phyloP scores from a whole-genome alignment of 2,329 filamentous ascomycete genomes.

The Camillea tinctor region DNA sequence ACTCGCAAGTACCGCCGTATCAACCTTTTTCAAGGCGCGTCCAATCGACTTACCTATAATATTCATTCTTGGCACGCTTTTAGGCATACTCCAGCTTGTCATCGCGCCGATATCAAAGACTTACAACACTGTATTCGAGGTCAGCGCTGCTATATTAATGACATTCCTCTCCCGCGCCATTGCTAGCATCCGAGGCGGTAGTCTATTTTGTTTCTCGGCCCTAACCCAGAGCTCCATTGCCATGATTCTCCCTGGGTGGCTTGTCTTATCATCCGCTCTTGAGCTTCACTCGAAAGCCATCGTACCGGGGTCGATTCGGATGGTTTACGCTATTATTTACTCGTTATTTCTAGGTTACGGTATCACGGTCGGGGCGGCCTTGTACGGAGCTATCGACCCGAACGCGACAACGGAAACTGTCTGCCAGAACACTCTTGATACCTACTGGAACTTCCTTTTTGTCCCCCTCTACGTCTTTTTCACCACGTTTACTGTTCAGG shows the following conservation, averaged over 20 bases:
- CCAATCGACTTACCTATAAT: conserved; percentile 76
- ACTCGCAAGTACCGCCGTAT: conserved; percentile 71
- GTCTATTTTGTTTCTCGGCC: conserved; percentile 68
- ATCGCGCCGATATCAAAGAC: conserved; percentile 74
- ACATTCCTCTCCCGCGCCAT: conserved; percentile 67
- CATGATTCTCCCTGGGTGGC: conserved; percentile 65
- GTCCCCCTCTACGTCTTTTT: conserved; percentile 68
- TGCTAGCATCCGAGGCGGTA: conserved; percentile 59
- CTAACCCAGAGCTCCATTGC: conserved; percentile 69
- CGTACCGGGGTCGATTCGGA: conserved; percentile 67
- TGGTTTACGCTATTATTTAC: conserved; percentile 72
- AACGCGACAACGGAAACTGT: conserved; percentile 42
- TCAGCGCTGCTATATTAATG: conserved; percentile 58
- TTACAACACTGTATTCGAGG: conserved; percentile 53
- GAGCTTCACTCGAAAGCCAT: conserved; percentile 68
- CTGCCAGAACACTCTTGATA: conserved; percentile 44
- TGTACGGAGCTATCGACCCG: conserved; percentile 50
- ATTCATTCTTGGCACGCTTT: conserved; percentile 71
- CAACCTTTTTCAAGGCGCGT: conserved; percentile 75
- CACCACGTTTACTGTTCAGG: conserved; percentile 76
- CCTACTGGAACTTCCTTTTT: conserved; percentile 60
- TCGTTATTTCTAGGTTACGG: conserved; percentile 69
- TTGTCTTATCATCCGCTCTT: conserved; percentile 54
- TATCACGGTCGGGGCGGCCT: conserved; percentile 59
- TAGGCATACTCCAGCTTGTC: conserved; percentile 72